Evolutionary conservation across 2,329 filamentous ascomycete species (phyloP).

Genomic region (Xylariaceae sp.): DNA sequence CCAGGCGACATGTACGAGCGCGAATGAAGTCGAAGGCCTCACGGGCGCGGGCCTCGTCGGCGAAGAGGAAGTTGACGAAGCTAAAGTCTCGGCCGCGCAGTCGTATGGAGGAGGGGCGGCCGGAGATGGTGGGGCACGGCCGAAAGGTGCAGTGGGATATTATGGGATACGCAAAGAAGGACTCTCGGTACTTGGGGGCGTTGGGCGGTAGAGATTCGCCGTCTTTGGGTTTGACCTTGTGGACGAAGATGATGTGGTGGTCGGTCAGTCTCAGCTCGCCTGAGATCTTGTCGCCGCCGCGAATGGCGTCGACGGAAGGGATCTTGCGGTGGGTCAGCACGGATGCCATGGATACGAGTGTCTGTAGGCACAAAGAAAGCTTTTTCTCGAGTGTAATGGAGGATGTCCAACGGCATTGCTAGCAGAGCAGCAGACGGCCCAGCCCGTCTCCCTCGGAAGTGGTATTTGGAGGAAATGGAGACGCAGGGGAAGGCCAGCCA

Average conservation of each 20-base stretch:
- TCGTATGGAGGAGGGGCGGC: slow-evolving; percentile 76
- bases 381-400: slow-evolving; percentile 8
- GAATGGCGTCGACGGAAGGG: slow-evolving; percentile 60
- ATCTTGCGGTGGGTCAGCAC: slow-evolving; percentile 39
- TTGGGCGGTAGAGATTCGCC: slow-evolving; percentile 20
- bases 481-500: not conserved
- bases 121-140: slow-evolving; percentile 66
- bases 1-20: slow-evolving; percentile 74
- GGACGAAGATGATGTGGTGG: slow-evolving; percentile 52
- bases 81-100: slow-evolving; percentile 91
- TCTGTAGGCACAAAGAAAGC: not conserved
- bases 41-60: slow-evolving; percentile 68
- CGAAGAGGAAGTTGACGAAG: slow-evolving; percentile 88
- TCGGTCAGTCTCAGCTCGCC: slow-evolving; percentile 61
- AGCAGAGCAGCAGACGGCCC: too few relatives aligned
- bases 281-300: slow-evolving; percentile 54
- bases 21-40: slow-evolving; percentile 88
- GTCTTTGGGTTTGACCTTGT: slow-evolving; percentile 23
- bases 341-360: too few relatives aligned
- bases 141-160: slow-evolving; percentile 78
- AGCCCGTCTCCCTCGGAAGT: too few relatives aligned
- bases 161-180: slow-evolving; percentile 95
- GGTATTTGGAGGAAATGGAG: too few relatives aligned
- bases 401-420: too few relatives aligned
- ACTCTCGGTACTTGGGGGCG: slow-evolving; percentile 52